Conservation (phyloP, 176 grass and related monocot genomes). For the Pontederia crassipes region DNA sequence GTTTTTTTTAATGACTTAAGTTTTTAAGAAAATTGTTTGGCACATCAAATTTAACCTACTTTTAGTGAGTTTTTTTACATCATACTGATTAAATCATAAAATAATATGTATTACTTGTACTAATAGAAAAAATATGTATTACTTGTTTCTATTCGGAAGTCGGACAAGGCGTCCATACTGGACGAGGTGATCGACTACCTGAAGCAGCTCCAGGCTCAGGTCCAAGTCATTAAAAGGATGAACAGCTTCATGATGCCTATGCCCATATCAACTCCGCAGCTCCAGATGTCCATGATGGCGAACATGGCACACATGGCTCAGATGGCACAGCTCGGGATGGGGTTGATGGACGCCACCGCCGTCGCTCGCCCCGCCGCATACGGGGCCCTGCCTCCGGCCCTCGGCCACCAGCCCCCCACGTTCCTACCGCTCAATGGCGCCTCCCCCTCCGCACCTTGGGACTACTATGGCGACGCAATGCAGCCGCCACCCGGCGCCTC, state of each 20-base stretch:
- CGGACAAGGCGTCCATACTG: slow-evolving; percentile 95
- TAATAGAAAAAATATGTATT: background rate
- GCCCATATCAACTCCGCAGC: slow-evolving; percentile 28
- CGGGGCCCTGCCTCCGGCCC: background rate
- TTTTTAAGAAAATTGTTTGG: no score
- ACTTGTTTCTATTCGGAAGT: slow-evolving; percentile 13
- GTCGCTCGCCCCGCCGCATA: no score
- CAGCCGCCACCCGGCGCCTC: slow-evolving; percentile 11
- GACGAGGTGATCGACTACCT: slow-evolving; percentile 95
- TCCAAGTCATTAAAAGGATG: slow-evolving; percentile 71
- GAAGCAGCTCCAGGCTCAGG: slow-evolving; percentile 81
- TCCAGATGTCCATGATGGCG: slow-evolving; percentile 73
- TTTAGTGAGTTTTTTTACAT: no score
- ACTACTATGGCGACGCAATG: slow-evolving; percentile 10
- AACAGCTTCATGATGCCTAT: slow-evolving; percentile 86
- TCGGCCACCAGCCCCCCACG: slow-evolving; percentile 29
- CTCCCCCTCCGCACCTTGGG: slow-evolving; percentile 5
- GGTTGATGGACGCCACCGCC: slow-evolving; percentile 30
- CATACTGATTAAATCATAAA: no score
- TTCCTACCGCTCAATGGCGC: slow-evolving; percentile 25
- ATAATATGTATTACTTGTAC: no score
- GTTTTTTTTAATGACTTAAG: no score
- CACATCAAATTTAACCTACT: no score
- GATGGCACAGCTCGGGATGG: slow-evolving; percentile 35
- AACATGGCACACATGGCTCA: slow-evolving; percentile 31